Base-by-base conservation (phyloP, 2,329 filamentous ascomycete species). In the Coleophoma crateriformis region DNA sequence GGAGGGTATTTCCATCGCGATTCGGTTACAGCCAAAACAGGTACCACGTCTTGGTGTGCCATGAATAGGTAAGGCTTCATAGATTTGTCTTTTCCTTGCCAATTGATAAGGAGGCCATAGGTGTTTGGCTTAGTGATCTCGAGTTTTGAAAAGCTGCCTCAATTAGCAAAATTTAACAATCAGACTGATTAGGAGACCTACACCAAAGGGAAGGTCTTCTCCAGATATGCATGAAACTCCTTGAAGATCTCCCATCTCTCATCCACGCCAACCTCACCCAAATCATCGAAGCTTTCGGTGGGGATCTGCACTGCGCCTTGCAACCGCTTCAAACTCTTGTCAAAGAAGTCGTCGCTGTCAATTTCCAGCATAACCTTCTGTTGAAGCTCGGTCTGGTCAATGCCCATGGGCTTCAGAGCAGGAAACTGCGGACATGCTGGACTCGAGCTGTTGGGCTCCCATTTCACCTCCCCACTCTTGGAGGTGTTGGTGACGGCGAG, bases 61-160 rank as follows among this genome's bases (percentile, higher is more conserved):
- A 76, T 75, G 45, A 81, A 68, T 22, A 81, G 66, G 2, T 76
- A 55, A 0, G 77, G 77, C 49, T 78, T 79, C n/a, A 82, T 71
- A 0, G 68, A 67, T 2, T 68, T 54, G 47, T 83, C 70, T 6
- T 68, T 71, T 15, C 82, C 82, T 5, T 74, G 59, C 52, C 84
- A 71, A 0, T 80, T 84, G 63, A 77, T 84, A 27, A 85, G 67
- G 2, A 85, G 68, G 12, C 81, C 82, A 38, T 84, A 76, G 0
- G 74, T 81, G 59, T 86, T 85, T 50, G 85, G 69, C 42, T 77
- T 80, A 50, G 48, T 52, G 5, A 56, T 45, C 14, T 53, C 45
- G 15, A 59, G 51, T 20, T 56, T 54, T 22, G 47, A 46, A 33
- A 49, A 54, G 6, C 56, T 58, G 39, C 27, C 3, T 7, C 8